Evolutionary conservation across 1,284 basidiomycete species (phyloP).

Genomic region (Melampsora larici-populina): DNA sequence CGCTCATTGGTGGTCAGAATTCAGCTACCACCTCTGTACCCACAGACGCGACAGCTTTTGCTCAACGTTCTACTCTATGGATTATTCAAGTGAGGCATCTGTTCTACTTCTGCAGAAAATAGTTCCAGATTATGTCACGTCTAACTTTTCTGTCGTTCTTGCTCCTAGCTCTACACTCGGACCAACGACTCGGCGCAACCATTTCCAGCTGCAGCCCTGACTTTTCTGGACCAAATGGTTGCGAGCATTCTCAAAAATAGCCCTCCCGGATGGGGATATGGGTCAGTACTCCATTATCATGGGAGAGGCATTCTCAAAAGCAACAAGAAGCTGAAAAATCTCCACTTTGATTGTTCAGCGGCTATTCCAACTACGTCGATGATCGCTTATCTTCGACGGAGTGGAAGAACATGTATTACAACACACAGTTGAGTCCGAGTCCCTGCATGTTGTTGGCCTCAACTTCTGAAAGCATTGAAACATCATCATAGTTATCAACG

Average conservation of each 20-base stretch:
- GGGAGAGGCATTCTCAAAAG: too few relatives aligned
- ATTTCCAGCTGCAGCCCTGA: constrained; percentile 9
- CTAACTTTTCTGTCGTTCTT: too few relatives aligned
- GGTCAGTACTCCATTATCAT: not conserved
- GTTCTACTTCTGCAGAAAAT: too few relatives aligned
- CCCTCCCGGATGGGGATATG: constrained; percentile 15
- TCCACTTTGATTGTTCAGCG: not conserved
- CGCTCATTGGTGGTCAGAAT: too few relatives aligned
- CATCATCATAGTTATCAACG: constrained; percentile 16
- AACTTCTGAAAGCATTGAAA: not conserved
- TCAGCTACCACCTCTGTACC: too few relatives aligned
- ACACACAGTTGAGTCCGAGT: constrained; percentile 11
- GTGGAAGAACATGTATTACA: constrained; percentile 32
- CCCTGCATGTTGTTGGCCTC: not conserved
- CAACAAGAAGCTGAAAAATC: not conserved
- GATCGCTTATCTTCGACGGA: constrained; percentile 26
- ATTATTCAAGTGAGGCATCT: constrained; percentile 5
- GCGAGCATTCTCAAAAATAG: constrained; percentile 19
- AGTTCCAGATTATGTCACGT: too few relatives aligned
- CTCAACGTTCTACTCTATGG: constrained; percentile 1
- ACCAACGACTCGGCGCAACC: constrained; percentile 1
- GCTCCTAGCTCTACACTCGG: constrained; percentile 11
- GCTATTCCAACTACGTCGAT: constrained; percentile 40
- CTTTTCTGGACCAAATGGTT: constrained; percentile 22
- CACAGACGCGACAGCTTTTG: too few relatives aligned